Conservation (phyloP, 495 filamentous ascomycete species). For the Xylaria grammica region DNA sequence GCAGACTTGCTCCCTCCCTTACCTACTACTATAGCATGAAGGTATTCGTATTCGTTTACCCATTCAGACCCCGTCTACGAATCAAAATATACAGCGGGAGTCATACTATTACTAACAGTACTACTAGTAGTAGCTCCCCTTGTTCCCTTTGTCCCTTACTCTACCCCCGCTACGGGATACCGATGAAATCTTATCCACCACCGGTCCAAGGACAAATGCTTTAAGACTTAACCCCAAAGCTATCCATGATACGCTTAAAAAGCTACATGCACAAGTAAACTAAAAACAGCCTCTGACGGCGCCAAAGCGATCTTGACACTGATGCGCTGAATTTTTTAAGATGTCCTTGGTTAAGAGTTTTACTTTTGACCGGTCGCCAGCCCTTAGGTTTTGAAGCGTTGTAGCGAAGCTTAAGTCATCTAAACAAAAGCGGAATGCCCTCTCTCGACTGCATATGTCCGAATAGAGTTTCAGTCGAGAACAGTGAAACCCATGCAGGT, state of each 20-base stretch:
- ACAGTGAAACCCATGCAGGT: constrained; percentile 2
- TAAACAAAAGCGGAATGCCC: too few species aligned
- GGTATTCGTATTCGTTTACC: background rate
- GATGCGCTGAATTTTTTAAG: too few species aligned
- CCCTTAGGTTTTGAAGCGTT: background rate
- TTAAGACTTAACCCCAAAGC: too few species aligned
- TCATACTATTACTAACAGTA: too few species aligned
- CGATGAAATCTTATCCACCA: background rate
- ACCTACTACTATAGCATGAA: too few species aligned
- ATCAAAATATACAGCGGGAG: constrained; percentile 1
- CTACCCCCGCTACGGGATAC: too few species aligned
- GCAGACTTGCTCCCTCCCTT: background rate
- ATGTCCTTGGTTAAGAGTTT: too few species aligned
- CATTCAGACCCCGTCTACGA: background rate
- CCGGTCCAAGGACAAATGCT: background rate
- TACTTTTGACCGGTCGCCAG: too few species aligned
- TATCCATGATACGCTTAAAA: background rate
- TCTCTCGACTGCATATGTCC: constrained; percentile 1
- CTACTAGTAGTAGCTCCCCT: too few species aligned
- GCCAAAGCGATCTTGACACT: background rate
- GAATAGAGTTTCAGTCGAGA: background rate
- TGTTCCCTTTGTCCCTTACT: background rate
- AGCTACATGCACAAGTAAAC: background rate
- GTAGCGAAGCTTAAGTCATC: background rate
- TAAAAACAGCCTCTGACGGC: background rate